Evolutionary conservation across 208 protist genomes (phyloP).

Genomic region (Leishmania major): DNA sequence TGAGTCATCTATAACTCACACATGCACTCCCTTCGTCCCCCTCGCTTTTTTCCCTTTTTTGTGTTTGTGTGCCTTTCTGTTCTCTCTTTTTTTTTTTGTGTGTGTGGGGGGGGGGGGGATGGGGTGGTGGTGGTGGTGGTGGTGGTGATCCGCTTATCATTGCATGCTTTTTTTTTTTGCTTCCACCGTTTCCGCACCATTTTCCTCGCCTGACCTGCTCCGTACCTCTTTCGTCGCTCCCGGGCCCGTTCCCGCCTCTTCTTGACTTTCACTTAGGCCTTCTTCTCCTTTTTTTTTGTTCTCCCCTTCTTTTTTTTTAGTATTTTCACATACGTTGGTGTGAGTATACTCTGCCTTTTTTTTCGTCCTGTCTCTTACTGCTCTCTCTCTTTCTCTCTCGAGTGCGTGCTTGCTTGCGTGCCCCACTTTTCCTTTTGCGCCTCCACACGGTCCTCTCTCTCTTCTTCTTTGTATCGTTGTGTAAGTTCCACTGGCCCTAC

Average conservation of each 20-base stretch:
- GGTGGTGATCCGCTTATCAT: neutral
- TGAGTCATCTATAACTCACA: neutral
- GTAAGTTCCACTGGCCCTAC: neutral
- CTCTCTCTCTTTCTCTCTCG: neutral
- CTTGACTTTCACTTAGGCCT: neutral
- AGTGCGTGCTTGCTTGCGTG: neutral
- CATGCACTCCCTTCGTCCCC: neutral
- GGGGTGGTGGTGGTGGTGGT: no score
- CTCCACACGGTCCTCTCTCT: neutral
- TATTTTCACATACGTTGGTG: neutral
- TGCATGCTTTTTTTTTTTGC: neutral
- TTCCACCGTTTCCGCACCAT: neutral
- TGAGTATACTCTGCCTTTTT: constrained; percentile 1
- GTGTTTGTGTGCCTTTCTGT: neutral
- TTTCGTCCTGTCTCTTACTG: neutral
- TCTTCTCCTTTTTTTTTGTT: neutral
- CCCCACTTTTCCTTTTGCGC: neutral
- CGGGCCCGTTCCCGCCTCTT: neutral
- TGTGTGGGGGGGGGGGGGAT: no score
- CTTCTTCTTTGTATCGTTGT: neutral
- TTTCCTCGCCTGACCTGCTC: neutral
- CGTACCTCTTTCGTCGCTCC: neutral
- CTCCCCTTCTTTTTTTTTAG: neutral
- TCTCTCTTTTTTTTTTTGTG: neutral
- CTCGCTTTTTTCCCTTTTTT: neutral